These are phyloP conservation scores for Zangia roseola DNA, from an alignment of 768 basidiomycete species.

Conservation along the genomic window DNA sequence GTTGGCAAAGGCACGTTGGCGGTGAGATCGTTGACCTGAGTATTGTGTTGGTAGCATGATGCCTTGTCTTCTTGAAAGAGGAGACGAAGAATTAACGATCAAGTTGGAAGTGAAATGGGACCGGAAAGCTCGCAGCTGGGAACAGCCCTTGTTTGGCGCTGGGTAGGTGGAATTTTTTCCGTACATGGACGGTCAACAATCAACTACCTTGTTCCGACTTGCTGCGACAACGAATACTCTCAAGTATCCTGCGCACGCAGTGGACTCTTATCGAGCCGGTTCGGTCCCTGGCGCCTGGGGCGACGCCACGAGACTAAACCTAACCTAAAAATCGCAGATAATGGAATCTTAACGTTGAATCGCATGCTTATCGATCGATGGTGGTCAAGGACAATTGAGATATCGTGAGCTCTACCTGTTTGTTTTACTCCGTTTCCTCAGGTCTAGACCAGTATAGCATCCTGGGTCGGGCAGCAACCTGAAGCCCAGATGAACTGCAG, in stretches of 20 bases:
- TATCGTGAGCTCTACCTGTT: background rate
- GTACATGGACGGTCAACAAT: background rate
- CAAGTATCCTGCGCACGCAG: background rate
- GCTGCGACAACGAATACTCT: background rate
- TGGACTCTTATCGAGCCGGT: conserved; percentile 7
- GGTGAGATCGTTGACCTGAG: background rate
- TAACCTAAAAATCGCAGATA: background rate
- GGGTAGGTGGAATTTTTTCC: background rate
- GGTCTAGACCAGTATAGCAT: background rate
- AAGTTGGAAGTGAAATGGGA: no score
- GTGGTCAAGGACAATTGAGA: background rate
- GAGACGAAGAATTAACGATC: background rate
- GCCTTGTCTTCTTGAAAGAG: background rate
- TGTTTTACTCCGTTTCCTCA: background rate
- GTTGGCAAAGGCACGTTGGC: conserved; percentile 2
- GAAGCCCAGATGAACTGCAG: background rate
- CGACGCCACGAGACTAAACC: background rate
- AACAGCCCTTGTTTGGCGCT: no score
- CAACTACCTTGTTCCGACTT: background rate
- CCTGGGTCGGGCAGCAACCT: background rate
- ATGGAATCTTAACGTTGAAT: background rate
- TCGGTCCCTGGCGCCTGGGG: background rate
- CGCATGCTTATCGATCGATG: background rate
- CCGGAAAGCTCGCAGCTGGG: no score
- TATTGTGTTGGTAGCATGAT: background rate